Base-by-base conservation (phyloP, 169 alveolate genomes). In the Plasmodium gaboni region DNA sequence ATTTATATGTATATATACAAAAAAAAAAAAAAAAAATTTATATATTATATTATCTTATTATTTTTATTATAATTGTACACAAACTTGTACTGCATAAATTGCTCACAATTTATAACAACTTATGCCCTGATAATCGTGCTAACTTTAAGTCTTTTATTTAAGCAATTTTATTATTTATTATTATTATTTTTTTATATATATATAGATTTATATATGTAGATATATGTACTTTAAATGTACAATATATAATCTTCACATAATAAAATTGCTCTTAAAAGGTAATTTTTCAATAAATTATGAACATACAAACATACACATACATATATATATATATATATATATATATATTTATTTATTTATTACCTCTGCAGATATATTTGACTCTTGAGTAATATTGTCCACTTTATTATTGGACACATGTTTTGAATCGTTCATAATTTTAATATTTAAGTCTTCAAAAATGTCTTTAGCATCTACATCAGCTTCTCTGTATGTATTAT, bases 91-190 rank as follows among this genome's bases (percentile, higher is more conserved):
- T 76, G 88, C 88, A 63, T 63, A 76, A 63, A 24, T 10, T 64
- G 69, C 44, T 76, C 74, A 76, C 13, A 76, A 63, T 12, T 76
- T 76, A 50, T 61, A 76, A 76, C 65, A 63, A 26, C 32, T 63
- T 76, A 76, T 38, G 76, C 88, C 88, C 88, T 76, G 88, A 63
- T 61, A 5, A 44, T 64, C 50, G 88, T 48, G 22, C 38, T 44
- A 38, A 28, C 28, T 63, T 76, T 50, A 46, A 28, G 38, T 28
- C 5, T 0, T 28, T 28, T 28, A 60, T 76, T 76, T 76, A 67
- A 76, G 88, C 88, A 76, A 76, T 76, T 76, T 63, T 76, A 73
- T 73, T 73, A 60, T 76, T 51, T 32, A 38, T 46, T 76, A 19
- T 76, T 48, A 59, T 76, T 59, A 28, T 73, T 57, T 60, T 60